Evolutionary conservation across 106 monocot species (phyloP).

Genomic region (Agapanthus africanus): DNA sequence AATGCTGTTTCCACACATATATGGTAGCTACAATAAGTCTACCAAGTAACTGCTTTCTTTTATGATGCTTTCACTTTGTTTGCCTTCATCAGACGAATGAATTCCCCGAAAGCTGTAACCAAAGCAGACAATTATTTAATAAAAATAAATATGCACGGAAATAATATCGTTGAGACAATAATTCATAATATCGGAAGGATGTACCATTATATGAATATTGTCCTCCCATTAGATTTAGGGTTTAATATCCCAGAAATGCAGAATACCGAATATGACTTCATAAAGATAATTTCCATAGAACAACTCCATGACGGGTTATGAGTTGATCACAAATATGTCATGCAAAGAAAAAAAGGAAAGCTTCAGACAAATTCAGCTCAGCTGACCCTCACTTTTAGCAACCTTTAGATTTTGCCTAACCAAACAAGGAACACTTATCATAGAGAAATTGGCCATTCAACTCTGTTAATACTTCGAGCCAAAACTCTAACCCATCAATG

Average conservation of each 20-base stretch:
- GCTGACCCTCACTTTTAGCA: background rate
- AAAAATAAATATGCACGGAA: background rate
- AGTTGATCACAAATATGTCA: background rate
- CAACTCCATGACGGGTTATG: background rate
- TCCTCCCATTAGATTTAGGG: too few relatives aligned
- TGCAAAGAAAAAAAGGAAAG: background rate
- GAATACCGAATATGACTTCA: too few relatives aligned
- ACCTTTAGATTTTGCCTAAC: background rate
- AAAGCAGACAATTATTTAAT: conserved; percentile 4
- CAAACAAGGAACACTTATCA: background rate
- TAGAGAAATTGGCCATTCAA: background rate
- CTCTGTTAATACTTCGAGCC: background rate
- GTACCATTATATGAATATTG: background rate
- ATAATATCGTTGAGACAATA: background rate
- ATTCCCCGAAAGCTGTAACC: conserved; percentile 3
- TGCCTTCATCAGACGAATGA: conserved; percentile 15
- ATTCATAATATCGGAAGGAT: background rate
- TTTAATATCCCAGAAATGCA: too few relatives aligned
- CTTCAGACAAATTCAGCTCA: background rate
- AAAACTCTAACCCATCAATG: too few relatives aligned
- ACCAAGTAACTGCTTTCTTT: background rate
- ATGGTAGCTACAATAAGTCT: background rate
- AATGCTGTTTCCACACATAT: background rate
- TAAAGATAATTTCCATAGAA: background rate
- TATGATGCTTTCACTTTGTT: background rate